Evolutionary conservation across 2,329 filamentous ascomycete species (phyloP).

Genomic region (Exophiala aquamarina): DNA sequence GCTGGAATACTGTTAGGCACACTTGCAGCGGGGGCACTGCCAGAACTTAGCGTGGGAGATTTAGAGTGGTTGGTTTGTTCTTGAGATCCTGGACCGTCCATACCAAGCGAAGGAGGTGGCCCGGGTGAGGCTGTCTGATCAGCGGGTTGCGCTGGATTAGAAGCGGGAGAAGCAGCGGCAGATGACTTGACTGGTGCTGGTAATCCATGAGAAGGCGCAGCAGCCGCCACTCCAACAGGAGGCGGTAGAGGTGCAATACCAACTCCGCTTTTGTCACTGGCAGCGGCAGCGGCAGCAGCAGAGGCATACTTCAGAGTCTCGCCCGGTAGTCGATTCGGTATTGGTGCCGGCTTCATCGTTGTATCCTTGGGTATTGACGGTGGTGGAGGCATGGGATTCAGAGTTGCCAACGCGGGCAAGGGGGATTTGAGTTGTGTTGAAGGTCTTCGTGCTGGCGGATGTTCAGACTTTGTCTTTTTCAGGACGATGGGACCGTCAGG

Average conservation of each 20-base stretch:
- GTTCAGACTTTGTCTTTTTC: conserved; percentile 58
- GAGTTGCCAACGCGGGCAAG: conserved; percentile 77
- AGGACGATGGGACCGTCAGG: conserved; percentile 54
- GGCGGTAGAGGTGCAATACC: conserved; percentile 92
- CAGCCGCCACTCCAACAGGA: conserved; percentile 66
- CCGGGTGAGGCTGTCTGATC: conserved; percentile 40
- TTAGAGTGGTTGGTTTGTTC: conserved; percentile 41
- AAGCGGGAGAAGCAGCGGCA: conserved; percentile 59
- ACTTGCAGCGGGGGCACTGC: conserved; percentile 44
- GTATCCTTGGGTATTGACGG: conserved; percentile 51
- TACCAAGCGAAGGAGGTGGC: conserved; percentile 30
- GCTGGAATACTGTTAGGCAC: conserved; percentile 43
- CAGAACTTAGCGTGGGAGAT: conserved; percentile 51
- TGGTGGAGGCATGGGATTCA: conserved; percentile 62
- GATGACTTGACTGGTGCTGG: conserved; percentile 53
- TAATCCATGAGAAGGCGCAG: conserved; percentile 47
- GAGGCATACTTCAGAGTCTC: conserved; percentile 97
- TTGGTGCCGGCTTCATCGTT: conserved; percentile 87
- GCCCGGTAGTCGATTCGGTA: conserved; percentile 79
- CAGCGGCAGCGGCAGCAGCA: conserved; percentile 88
- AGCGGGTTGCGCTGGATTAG: conserved; percentile 50
- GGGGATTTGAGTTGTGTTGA: conserved; percentile 92
- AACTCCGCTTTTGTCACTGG: conserved; percentile 81
- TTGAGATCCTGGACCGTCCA: conserved; percentile 43
- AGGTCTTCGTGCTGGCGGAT: conserved; percentile 64